Evolutionary conservation across 331 rosid genomes (phyloP), one percentile per base, ranked within the genome.

Genomic region (Saraca asoca): DNA sequence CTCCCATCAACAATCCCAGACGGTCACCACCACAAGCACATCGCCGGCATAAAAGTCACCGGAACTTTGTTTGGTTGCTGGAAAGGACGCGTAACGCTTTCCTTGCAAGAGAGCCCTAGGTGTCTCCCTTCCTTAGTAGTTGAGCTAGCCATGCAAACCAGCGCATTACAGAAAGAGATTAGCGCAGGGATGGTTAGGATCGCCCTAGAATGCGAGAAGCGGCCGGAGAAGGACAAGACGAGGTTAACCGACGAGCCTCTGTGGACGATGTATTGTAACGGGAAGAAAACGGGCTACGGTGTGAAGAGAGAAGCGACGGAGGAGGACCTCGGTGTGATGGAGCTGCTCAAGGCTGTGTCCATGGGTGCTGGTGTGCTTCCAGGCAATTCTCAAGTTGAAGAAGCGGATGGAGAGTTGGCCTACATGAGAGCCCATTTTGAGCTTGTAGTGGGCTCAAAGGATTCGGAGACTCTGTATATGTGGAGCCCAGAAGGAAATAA

Each of bases 281-380:
- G 96, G 24, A 92, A 92, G 79, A 92, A 89, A 61, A 66, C 37
- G 0, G 98, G 98, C 0, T 89, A 89, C 9, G 95, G 88, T 3
- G 77, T 87, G 7, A 83, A 50, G 75, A 85, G 95, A 59, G 95
- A 87, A 5, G 80, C 96, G 0, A 52, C 80, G 0, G 95, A 75
- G 20, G 95, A 87, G 29, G 98, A 92, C 9, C 66, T 89, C 18
- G 57, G 34, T 7, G 82, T 85, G 0, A 92, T 92, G 96, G 93
- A 92, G 67, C 39, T 80, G 29, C 88, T 92, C 1, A 84, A 69
- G 71, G 80, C 96, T 0, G 86, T 82, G 17, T 68, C 96, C 0
- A 92, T 89, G 98, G 98, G 96, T 2, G 98, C 92, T 3, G 98
- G 91, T 1, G 89, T 91, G 5, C 69, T 92, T 59, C 96, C 96